phyloP scores from a whole-genome alignment of 805 yeast species.

The Cephaloascus albidus region DNA sequence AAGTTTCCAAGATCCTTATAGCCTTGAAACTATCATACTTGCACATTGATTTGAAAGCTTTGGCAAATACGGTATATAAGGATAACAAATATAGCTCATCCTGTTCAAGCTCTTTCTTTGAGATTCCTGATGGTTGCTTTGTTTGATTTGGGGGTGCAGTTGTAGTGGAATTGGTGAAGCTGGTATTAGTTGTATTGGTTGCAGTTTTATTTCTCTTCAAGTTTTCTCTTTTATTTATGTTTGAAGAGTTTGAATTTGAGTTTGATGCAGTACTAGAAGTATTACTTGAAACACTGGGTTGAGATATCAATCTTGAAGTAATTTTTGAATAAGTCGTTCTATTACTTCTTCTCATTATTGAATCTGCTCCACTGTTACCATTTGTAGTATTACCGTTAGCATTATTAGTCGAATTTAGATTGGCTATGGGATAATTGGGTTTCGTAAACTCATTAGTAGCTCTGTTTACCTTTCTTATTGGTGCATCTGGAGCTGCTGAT shows the following conservation, averaged over 20 bases:
- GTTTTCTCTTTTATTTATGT: conserved; percentile 4
- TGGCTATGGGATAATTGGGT: conserved; percentile 7
- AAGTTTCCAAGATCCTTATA: conserved; percentile 50
- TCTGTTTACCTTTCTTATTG: conserved; percentile 23
- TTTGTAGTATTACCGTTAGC: not conserved
- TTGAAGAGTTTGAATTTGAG: conserved; percentile 1
- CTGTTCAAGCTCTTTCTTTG: not conserved
- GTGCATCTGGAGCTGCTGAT: conserved; percentile 24
- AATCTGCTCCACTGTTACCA: conserved; percentile 4
- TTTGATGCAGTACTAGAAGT: conserved; percentile 1
- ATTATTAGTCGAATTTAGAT: conserved; percentile 1
- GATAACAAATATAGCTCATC: conserved; percentile 33
- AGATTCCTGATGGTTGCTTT: not conserved
- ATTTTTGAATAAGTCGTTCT: conserved; percentile 32
- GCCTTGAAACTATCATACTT: conserved; percentile 77
- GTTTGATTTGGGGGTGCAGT: not conserved
- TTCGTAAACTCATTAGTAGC: conserved; percentile 4
- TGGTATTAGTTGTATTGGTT: conserved; percentile 1
- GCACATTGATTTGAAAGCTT: conserved; percentile 49
- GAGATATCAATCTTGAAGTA: conserved; percentile 37
- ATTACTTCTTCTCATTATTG: conserved; percentile 13
- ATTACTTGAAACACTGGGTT: conserved; percentile 14
- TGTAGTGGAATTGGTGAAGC: not conserved
- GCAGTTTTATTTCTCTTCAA: conserved; percentile 11
- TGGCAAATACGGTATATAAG: conserved; percentile 46